phyloP scores from a whole-genome alignment of 331 rosid genomes.

The Malus hybrid region DNA sequence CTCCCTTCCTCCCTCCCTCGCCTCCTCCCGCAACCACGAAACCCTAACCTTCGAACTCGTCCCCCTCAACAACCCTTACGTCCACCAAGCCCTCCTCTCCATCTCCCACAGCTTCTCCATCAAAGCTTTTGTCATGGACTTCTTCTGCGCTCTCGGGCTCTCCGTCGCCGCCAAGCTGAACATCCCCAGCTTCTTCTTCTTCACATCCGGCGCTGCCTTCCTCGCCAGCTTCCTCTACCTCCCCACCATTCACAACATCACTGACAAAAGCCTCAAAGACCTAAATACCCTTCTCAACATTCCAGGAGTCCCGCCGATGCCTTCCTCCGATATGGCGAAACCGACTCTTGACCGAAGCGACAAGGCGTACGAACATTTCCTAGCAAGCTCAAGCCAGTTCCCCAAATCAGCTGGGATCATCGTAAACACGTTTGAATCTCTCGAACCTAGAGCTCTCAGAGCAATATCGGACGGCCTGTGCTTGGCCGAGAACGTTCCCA shows the following conservation, averaged over 20 bases:
- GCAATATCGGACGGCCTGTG: conserved; percentile 28
- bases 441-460: conserved; percentile 20
- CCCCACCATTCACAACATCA: conserved; percentile 10
- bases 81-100: conserved; percentile 25
- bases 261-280: conserved; percentile 24
- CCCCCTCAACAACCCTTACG: conserved; percentile 25
- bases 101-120: conserved; percentile 15
- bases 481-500: conserved; percentile 8
- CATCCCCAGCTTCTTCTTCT: conserved; percentile 27
- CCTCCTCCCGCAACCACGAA: conserved; percentile 16
- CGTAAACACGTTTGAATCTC: conserved; percentile 30
- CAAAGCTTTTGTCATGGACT: conserved; percentile 29
- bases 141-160: conserved; percentile 15
- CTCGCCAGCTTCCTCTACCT: conserved; percentile 3
- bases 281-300: conserved; percentile 5
- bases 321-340: conserved; percentile 22
- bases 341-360: conserved; percentile 10
- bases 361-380: neutral
- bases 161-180: conserved; percentile 18
- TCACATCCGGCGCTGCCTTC: neutral
- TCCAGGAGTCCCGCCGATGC: conserved; percentile 35
- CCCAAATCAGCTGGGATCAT: conserved; percentile 31
- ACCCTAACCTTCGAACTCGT: conserved; percentile 21
- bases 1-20: conserved; percentile 11
- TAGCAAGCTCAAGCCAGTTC: neutral